A percentile compares a stretch with the other conserved stretches of the same genome.
Conservation (phyloP, 352 stramenopile genomes). For the Globisporangium perplexum region DNA sequence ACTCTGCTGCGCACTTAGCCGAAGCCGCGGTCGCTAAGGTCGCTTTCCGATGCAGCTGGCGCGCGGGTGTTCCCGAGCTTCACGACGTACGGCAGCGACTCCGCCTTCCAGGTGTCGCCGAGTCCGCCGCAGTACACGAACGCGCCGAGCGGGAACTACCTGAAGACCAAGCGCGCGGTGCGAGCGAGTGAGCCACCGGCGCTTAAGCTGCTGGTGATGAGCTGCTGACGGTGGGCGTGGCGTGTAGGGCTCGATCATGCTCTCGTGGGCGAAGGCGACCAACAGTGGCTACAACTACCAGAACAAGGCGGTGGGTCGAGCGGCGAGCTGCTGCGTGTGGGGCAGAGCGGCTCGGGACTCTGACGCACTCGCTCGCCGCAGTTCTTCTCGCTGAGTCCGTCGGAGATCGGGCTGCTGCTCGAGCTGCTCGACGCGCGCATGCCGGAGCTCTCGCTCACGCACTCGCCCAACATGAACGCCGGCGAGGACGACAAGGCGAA, state of each 20-base stretch:
- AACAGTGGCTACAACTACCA: slow-evolving; percentile 75
- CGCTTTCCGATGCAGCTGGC: slow-evolving; percentile 18
- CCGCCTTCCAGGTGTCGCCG: slow-evolving; percentile 70
- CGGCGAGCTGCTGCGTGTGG: no score
- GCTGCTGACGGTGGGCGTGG: background rate
- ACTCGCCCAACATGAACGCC: slow-evolving; percentile 80
- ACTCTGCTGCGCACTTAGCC: no score
- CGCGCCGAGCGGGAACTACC: slow-evolving; percentile 45
- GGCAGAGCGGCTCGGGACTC: no score
- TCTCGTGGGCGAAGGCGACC: slow-evolving; percentile 73
- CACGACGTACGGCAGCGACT: slow-evolving; percentile 61
- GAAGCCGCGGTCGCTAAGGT: background rate
- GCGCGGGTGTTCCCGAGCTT: slow-evolving; percentile 77
- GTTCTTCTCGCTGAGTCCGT: slow-evolving; percentile 79
- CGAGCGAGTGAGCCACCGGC: background rate
- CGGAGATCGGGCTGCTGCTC: slow-evolving; percentile 70
- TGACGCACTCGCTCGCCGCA: slow-evolving; percentile 8
- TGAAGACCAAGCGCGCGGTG: slow-evolving; percentile 81
- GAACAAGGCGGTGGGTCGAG: slow-evolving; percentile 58
- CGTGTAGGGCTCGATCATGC: slow-evolving; percentile 67
- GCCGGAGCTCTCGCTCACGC: slow-evolving; percentile 55
- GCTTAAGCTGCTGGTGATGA: background rate
- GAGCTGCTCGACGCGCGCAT: slow-evolving; percentile 70
- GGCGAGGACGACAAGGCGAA: slow-evolving; percentile 42
- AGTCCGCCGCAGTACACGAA: slow-evolving; percentile 58